Base-by-base conservation (phyloP, 495 filamentous ascomycete species). In the Astrothelium subdiscretum region DNA sequence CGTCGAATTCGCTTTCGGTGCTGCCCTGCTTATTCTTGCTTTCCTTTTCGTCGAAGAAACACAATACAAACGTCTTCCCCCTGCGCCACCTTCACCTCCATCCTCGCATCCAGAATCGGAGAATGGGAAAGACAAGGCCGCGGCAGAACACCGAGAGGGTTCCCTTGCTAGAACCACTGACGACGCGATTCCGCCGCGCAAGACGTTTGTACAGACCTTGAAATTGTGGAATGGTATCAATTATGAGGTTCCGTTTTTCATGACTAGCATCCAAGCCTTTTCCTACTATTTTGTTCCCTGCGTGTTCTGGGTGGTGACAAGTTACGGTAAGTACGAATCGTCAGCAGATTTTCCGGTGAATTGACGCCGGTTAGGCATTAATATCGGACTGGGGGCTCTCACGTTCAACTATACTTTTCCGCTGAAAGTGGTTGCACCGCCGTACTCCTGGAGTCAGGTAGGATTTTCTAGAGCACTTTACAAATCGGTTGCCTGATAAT, bases 11-110 rank as follows among this genome's bases (percentile, higher is more conserved):
- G 83, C 83, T 0, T 85, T 87, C 62, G 81, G 78, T 10, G 76
- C 70, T 13, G 75, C 76, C 0, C 72, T 85, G 1, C 67, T 85
- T 10, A 72, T 87, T 52, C 68, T 82, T 11, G 81, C 82, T 3
- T 85, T 86, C 69, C 72, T 85, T 63, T 78, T 85, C 61, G 82
- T 83, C 4, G 83, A 86, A 64, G 84, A 87, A 68, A 84, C 84
- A 0, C 70, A 75, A 0, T 87, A 84, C 68, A 73, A 83, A 58
- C 78, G 83, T 18, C 60, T 71, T 0, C 63, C 66, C 20, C 65
- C 52, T 0, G 43, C 59, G 0, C 54, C 69, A 0, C 57, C 52
- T 2, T 48, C 54, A 13, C 57, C 26, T 24, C 32, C 65, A 12
- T 24, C 58, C 65, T 60, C 61, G 52, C 54, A 24, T 60, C 57